Base-by-base conservation (phyloP, 495 filamentous ascomycete species). In the Podospora pseudocomata region DNA sequence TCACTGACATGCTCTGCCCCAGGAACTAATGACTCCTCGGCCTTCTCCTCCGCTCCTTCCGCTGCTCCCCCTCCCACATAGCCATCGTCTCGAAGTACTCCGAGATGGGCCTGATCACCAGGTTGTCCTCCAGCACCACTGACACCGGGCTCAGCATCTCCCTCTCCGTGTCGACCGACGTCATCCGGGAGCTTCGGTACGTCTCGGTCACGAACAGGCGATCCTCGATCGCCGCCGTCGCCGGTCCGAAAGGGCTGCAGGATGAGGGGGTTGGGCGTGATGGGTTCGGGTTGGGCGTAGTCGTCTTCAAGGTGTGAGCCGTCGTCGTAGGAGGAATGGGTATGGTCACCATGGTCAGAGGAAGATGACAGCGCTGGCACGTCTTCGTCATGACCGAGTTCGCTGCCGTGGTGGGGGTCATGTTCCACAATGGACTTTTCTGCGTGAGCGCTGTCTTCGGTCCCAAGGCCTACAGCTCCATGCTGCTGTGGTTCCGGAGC, bases 221-320 rank as follows among this genome's bases (percentile, higher is more conserved):
- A 49, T 63, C 61, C 28, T 49, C 32, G 16, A 63, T 16, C 32
- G n/a, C 55, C 39, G 30, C 59, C 32, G 6, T 20, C 13, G 34
- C 19, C n/a, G 28, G 61, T 63, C 28, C 30, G 61, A 63, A 44
- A 63, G 30, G 61, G 32, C 61, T 63, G 61, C 61, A 63, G 18
- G 28, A 61, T 32, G 16, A 18, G 19, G 27, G 59, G 30, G 26
- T 61, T 32, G 1, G 59, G 59, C 4, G 26, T 26, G 23, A 32
- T 61, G 59, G 26, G 30, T 18, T 61, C 26, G 26, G 32, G 28
- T 18, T 63, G 28, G 16, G 32, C 61, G 20, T 39, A 39, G 3
- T 39, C 18, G 3, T 39, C 39, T 16, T 49, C 39, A 13, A 16
- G 4, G n/a, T 39, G 30, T 7, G 61, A 49, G 15, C 2, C 30